These are phyloP conservation scores for Starmera amethionina DNA, from an alignment of 805 yeast species.

Conservation along the genomic window DNA sequence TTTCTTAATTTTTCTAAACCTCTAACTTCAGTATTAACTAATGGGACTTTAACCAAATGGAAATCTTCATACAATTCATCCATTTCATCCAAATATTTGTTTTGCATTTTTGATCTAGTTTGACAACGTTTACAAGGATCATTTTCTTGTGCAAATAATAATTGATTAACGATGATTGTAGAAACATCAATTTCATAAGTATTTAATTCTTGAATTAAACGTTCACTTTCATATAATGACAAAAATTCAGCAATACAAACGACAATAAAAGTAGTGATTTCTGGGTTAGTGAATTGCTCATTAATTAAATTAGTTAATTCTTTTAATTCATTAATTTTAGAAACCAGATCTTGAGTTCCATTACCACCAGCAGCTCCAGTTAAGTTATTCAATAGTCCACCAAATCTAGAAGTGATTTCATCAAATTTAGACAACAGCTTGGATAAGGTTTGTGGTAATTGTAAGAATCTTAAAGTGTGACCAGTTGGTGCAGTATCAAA, in stretches of 20 bases:
- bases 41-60: constrained; percentile 92
- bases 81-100: constrained; percentile 90
- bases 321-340: constrained; percentile 72
- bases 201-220: constrained; percentile 93
- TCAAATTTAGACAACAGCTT: constrained; percentile 80
- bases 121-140: constrained; percentile 85
- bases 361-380: constrained; percentile 34
- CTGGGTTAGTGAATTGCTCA: constrained; percentile 92
- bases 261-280: constrained; percentile 89
- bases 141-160: constrained; percentile 68
- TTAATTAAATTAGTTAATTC: constrained; percentile 79
- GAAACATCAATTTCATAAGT: constrained; percentile 94
- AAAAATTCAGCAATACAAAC: constrained; percentile 97
- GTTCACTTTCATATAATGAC: constrained; percentile 93
- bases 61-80: constrained; percentile 94
- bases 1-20: constrained; percentile 79
- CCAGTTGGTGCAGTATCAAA: constrained; percentile 99
- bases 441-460: constrained; percentile 86
- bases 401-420: constrained; percentile 77
- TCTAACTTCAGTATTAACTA: constrained; percentile 89
- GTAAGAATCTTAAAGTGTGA: constrained; percentile 90
- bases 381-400: constrained; percentile 76
- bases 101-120: constrained; percentile 93
- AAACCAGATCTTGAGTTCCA: constrained; percentile 60
- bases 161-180: constrained; percentile 91